These are phyloP conservation scores for Globisporangium spiculum DNA, from an alignment of 352 stramenopile species.

Conservation along the genomic window DNA sequence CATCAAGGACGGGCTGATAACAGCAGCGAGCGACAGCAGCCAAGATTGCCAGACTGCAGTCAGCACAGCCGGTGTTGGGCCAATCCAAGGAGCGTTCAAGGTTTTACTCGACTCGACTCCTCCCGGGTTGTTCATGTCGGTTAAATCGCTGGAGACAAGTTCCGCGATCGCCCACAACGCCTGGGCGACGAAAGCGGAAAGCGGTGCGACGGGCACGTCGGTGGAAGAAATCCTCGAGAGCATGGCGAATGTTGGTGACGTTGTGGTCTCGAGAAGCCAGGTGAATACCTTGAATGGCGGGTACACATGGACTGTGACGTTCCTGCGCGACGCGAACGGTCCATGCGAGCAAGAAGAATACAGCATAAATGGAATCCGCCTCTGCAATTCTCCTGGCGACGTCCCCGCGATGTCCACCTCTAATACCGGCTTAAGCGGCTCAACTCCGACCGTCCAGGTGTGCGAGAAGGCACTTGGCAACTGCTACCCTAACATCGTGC, in stretches of 20 bases:
- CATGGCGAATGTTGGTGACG: slow-evolving; percentile 93
- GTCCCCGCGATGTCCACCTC: slow-evolving; percentile 78
- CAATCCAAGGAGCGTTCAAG: slow-evolving; percentile 91
- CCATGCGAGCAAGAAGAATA: slow-evolving; percentile 69
- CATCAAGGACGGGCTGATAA: slow-evolving; percentile 63
- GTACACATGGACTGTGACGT: slow-evolving; percentile 95
- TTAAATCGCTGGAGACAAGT: slow-evolving; percentile 61
- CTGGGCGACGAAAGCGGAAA: slow-evolving; percentile 83
- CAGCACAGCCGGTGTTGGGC: slow-evolving; percentile 51
- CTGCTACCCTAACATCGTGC: slow-evolving; percentile 22
- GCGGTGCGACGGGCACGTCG: slow-evolving; percentile 87
- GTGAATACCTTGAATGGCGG: slow-evolving; percentile 89
- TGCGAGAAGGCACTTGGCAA: slow-evolving; percentile 24
- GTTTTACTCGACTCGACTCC: slow-evolving; percentile 84
- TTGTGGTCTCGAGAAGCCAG: slow-evolving; percentile 84
- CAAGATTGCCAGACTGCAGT: slow-evolving; percentile 37
- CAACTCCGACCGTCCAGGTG: slow-evolving; percentile 27
- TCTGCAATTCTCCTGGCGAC: slow-evolving; percentile 93
- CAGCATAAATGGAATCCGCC: slow-evolving; percentile 30
- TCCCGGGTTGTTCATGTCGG: slow-evolving; percentile 61
- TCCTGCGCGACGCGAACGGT: slow-evolving; percentile 83
- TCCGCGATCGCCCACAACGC: slow-evolving; percentile 91
- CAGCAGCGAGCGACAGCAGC: slow-evolving; percentile 52
- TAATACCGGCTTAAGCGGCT: slow-evolving; percentile 27
- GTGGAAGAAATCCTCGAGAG: slow-evolving; percentile 95